Evolutionary conservation across 352 stramenopile species (phyloP).

Genomic region (Phytophthora sojae): DNA sequence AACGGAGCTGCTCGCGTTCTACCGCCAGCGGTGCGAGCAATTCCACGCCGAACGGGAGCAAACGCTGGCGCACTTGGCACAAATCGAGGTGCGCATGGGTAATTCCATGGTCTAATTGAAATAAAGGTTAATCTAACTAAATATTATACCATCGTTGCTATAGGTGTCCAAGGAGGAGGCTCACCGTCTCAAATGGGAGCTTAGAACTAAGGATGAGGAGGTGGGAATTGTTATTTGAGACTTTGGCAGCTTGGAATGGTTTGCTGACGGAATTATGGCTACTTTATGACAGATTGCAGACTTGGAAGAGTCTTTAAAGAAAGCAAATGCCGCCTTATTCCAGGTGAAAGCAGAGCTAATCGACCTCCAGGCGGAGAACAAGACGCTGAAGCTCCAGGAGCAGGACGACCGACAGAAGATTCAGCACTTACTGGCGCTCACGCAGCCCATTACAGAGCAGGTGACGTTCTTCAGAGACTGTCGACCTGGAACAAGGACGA

Average conservation of each 20-base stretch:
- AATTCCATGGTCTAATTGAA: neutral
- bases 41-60: constrained; percentile 72
- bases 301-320: constrained; percentile 62
- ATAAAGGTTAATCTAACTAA: neutral
- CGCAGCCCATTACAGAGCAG: constrained; percentile 83
- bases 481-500: constrained; percentile 56
- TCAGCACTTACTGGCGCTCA: constrained; percentile 82
- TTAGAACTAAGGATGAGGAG: constrained; percentile 72
- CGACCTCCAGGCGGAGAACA: constrained; percentile 69
- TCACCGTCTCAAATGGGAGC: constrained; percentile 79
- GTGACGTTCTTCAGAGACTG: constrained; percentile 85
- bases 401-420: constrained; percentile 81
- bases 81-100: constrained; percentile 52
- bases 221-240: constrained; percentile 25
- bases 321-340: constrained; percentile 67
- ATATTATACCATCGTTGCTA: constrained; percentile 3
- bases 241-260: neutral
- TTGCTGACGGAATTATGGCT: constrained; percentile 5
- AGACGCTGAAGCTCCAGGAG: constrained; percentile 77
- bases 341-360: constrained; percentile 71
- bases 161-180: constrained; percentile 82
- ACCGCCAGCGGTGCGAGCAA: constrained; percentile 67
- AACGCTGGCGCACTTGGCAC: constrained; percentile 58
- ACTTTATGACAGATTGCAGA: constrained; percentile 55
- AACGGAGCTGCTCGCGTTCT: constrained; percentile 62